Percentiles rank a stretch among this genome's conserved stretches.
phyloP scores from a whole-genome alignment of 495 filamentous ascomycete genomes.

The Ascobolus immersus region DNA sequence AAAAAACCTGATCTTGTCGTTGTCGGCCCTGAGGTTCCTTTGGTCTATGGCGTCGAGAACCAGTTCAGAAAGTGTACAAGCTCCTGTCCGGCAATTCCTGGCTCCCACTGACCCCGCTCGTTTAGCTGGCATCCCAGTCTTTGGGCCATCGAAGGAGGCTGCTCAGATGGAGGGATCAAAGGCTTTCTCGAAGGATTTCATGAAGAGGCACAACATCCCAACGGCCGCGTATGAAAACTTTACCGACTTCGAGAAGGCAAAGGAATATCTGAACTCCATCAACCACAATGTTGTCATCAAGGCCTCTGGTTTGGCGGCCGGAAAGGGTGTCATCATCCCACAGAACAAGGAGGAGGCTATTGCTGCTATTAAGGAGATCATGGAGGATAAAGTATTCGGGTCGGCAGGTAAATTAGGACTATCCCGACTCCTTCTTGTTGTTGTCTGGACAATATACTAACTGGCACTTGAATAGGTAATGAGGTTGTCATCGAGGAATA shows the following conservation, averaged over 20 bases:
- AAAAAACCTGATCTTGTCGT: conserved; percentile 82
- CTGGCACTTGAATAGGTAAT: conserved; percentile 19
- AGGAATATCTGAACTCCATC: conserved; percentile 47
- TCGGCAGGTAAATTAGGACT: conserved; percentile 34
- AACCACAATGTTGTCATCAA: conserved; percentile 68
- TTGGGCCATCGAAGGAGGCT: conserved; percentile 65
- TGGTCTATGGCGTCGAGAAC: conserved; percentile 74
- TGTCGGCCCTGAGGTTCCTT: conserved; percentile 73
- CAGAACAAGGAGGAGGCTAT: conserved; percentile 56
- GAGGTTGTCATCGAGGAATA: conserved; percentile 95
- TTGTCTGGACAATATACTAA: too few species aligned
- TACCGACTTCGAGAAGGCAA: conserved; percentile 49
- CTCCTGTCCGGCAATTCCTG: not conserved
- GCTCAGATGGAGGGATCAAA: conserved; percentile 89
- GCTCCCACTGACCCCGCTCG: conserved; percentile 7
- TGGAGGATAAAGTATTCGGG: conserved; percentile 72
- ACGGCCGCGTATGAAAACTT: conserved; percentile 82
- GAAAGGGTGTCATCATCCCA: conserved; percentile 82
- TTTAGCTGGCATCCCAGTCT: conserved; percentile 48
- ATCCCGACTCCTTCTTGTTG: not conserved
- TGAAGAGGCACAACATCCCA: conserved; percentile 71
- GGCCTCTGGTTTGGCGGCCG: conserved; percentile 61
- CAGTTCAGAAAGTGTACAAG: conserved; percentile 41
- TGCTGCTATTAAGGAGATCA: conserved; percentile 59
- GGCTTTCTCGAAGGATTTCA: conserved; percentile 94